Conservation (phyloP, 2,329 filamentous ascomycete genomes). For the Diaporthe nobilis region DNA sequence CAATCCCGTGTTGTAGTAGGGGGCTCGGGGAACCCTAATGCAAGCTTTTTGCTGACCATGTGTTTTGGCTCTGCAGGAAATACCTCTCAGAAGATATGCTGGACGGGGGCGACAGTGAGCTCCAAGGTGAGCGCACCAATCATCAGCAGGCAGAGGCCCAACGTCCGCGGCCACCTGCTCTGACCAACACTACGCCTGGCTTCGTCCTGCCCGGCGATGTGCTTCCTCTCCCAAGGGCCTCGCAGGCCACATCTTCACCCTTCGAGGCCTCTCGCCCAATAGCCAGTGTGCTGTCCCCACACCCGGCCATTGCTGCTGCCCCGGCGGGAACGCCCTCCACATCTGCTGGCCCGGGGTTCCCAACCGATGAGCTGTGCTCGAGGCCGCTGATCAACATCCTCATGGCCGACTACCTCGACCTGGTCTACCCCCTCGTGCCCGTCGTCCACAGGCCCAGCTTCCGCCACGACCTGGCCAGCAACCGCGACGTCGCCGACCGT, state of each 20-base stretch:
- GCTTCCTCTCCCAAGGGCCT: constrained; percentile 1
- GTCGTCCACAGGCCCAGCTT: constrained; percentile 47
- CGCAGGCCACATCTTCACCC: constrained; percentile 8
- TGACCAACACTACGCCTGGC: background rate
- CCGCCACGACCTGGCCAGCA: constrained; percentile 44
- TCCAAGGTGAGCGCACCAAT: background rate
- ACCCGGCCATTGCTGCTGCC: background rate
- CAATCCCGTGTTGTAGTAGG: background rate
- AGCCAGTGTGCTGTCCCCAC: background rate
- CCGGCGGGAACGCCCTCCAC: background rate
- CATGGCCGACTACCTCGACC: constrained; percentile 47
- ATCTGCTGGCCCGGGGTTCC: constrained; percentile 37
- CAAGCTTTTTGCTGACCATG: constrained; percentile 17
- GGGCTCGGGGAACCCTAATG: background rate
- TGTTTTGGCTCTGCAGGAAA: constrained; percentile 3
- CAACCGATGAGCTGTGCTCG: constrained; percentile 48
- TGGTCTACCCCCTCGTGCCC: constrained; percentile 47
- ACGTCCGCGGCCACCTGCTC: background rate
- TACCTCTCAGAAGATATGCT: background rate
- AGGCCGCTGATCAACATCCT: constrained; percentile 44
- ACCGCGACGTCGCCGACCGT: constrained; percentile 45
- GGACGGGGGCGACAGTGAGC: background rate
- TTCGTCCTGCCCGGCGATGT: constrained; percentile 21
- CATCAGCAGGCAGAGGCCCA: background rate
- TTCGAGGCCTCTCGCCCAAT: background rate